phyloP scores from a whole-genome alignment of 768 basidiomycete genomes.

The Termitomyces sp. region DNA sequence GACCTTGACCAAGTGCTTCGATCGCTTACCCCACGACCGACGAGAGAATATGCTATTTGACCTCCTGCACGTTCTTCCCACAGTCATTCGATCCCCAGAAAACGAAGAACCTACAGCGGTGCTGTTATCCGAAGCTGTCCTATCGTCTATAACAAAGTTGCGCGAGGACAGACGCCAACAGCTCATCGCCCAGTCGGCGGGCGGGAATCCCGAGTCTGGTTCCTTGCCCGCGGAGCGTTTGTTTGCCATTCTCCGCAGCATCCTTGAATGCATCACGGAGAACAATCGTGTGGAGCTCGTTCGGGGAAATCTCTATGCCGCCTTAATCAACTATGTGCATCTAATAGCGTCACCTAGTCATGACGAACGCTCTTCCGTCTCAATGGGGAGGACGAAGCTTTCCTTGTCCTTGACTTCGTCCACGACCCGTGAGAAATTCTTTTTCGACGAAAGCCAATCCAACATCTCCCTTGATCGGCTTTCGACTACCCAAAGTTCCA shows the following conservation, averaged over 20 bases:
- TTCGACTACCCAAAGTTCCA: slow-evolving; percentile 16
- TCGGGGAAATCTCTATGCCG: slow-evolving; percentile 92
- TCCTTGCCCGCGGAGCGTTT: slow-evolving; percentile 80
- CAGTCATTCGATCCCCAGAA: slow-evolving; percentile 61
- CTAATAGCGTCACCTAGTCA: slow-evolving; percentile 48
- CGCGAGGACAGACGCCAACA: slow-evolving; percentile 79
- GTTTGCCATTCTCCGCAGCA: slow-evolving; percentile 65
- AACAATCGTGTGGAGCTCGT: slow-evolving; percentile 81
- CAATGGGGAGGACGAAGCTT: slow-evolving; percentile 10
- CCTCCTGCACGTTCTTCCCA: slow-evolving; percentile 78
- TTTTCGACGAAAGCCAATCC: slow-evolving; percentile 38
- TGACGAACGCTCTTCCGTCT: neutral
- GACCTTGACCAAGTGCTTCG: slow-evolving; percentile 83
- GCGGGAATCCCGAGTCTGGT: slow-evolving; percentile 60
- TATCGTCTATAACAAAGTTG: slow-evolving; percentile 86
- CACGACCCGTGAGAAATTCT: slow-evolving; percentile 38
- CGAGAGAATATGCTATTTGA: slow-evolving; percentile 91
- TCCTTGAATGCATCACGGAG: slow-evolving; percentile 74
- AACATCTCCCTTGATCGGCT: slow-evolving; percentile 26
- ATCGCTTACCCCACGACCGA: slow-evolving; percentile 74
- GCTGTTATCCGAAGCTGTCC: slow-evolving; percentile 77
- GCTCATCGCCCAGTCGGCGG: slow-evolving; percentile 61
- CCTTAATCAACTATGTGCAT: slow-evolving; percentile 87
- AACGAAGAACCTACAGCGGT: slow-evolving; percentile 73
- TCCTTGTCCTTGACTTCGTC: slow-evolving; percentile 37